Base-by-base conservation (phyloP, 2,329 filamentous ascomycete species). In the Paraphoma sp. region DNA sequence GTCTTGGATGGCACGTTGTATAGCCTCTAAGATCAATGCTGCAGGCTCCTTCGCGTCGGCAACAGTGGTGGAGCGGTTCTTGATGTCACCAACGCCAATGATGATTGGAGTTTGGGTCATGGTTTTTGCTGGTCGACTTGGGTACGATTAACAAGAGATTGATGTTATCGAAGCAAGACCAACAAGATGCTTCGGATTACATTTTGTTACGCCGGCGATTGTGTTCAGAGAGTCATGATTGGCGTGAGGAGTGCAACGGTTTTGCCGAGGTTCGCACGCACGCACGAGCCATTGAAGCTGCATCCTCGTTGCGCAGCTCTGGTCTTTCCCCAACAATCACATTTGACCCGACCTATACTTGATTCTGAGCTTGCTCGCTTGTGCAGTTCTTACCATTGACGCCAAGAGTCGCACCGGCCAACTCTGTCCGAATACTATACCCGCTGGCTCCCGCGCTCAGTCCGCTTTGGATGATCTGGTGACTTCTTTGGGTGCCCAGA, bases 41-140 rank as follows among this genome's bases (percentile, higher is more conserved):
- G 84, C 78, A 0, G 87, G 87, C 65, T 89, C 87, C 29, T 83
- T 78, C 7, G 86, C 85, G 69, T 86, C 80, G 57, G 81, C 75
- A 4, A 83, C 56, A 29, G 76, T 74, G 29, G 76, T 76, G 2
- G 84, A 84, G 47, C 82, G 81, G 68, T 89, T 89, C 56, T 84
- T 83, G 58, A 87, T 73, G 65, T 89, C 87, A 52, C 81, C 86
- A 0, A 89, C 83, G 30, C 87, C 87, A 48, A 90, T 80, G 29
- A 89, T 82, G 18, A 90, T 75, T 0, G 87, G 87, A 11, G 56
- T 66, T 57, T 57, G 51, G 16, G 47, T 28, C 54, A 61, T 53
- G 10, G 28, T 48, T 17, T 23, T 28, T 23, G 23, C 23, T 23
- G 23, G 23, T 23, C 23, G 23, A 23, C 23, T 23, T 23, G 23